Evolutionary conservation across 495 filamentous ascomycete genomes (phyloP).

Genomic region (Xylaria acuta): DNA sequence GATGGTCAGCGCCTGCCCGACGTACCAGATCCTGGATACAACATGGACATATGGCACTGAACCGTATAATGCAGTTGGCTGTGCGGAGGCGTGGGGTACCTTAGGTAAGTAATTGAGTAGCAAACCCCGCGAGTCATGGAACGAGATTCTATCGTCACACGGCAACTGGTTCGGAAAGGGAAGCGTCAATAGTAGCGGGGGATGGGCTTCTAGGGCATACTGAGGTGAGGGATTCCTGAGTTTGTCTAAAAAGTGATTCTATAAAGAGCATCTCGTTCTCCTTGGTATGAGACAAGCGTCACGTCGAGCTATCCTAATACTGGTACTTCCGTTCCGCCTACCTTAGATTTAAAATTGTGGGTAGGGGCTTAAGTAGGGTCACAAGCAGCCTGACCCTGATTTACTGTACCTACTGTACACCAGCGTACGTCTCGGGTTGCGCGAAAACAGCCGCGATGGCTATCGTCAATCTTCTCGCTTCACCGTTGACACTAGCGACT

Average conservation of each 20-base stretch:
- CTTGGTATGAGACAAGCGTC: not conserved
- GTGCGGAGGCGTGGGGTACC: constrained; percentile 17
- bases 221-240: not conserved
- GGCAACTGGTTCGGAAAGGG: constrained; percentile 1
- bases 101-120: too few relatives aligned
- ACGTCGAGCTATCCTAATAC: not conserved
- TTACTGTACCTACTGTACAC: not conserved
- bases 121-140: constrained; percentile 13
- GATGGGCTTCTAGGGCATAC: not conserved
- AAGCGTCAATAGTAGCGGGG: not conserved
- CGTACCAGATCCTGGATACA: not conserved
- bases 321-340: not conserved
- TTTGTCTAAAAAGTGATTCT: not conserved
- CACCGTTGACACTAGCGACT: constrained; percentile 61
- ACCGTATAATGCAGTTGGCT: not conserved
- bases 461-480: constrained; percentile 54
- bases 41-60: not conserved
- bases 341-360: not conserved
- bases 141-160: constrained; percentile 1
- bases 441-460: constrained; percentile 41
- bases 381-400: not conserved
- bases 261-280: not conserved
- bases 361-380: not conserved
- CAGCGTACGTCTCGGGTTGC: not conserved
- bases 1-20: not conserved